Percentiles rank a stretch among this genome's conserved stretches.
phyloP scores from a whole-genome alignment of 257 asterid species.

The Nicotiana sylvestris region DNA sequence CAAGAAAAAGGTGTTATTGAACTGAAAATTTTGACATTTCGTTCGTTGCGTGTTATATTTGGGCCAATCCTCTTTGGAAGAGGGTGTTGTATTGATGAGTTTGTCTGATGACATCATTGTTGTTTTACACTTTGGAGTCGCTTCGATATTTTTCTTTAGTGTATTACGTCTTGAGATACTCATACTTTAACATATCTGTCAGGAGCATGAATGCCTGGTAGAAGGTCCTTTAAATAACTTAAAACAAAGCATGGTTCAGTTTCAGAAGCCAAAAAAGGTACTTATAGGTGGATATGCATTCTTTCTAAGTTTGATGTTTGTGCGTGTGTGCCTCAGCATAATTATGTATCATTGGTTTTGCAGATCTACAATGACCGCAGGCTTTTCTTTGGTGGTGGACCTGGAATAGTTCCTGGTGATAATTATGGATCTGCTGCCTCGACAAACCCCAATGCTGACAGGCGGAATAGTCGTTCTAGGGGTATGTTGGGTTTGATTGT shows the following conservation, averaged over 20 bases:
- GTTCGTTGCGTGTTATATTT: not conserved
- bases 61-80: not conserved
- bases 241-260: constrained; percentile 99
- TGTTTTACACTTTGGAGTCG: not conserved
- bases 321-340: not conserved
- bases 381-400: constrained; percentile 86
- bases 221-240: constrained; percentile 97
- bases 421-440: constrained; percentile 57
- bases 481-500: constrained; percentile 36
- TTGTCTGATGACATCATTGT: not conserved
- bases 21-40: not conserved
- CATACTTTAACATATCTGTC: constrained; percentile 15
- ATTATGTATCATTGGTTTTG: constrained; percentile 17
- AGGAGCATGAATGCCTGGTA: constrained; percentile 98
- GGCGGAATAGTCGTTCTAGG: constrained; percentile 81
- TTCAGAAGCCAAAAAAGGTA: constrained; percentile 98
- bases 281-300: not conserved
- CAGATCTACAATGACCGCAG: constrained; percentile 91
- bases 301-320: constrained; percentile 8
- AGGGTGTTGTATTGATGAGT: not conserved
- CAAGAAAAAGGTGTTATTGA: not conserved
- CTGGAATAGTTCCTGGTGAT: constrained; percentile 73
- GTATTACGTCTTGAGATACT: not conserved
- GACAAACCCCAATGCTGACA: constrained; percentile 55
- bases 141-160: not conserved